These are phyloP conservation scores for Chaetomium olivaceum DNA, from an alignment of 2,329 filamentous ascomycete species.

Conservation along the genomic window DNA sequence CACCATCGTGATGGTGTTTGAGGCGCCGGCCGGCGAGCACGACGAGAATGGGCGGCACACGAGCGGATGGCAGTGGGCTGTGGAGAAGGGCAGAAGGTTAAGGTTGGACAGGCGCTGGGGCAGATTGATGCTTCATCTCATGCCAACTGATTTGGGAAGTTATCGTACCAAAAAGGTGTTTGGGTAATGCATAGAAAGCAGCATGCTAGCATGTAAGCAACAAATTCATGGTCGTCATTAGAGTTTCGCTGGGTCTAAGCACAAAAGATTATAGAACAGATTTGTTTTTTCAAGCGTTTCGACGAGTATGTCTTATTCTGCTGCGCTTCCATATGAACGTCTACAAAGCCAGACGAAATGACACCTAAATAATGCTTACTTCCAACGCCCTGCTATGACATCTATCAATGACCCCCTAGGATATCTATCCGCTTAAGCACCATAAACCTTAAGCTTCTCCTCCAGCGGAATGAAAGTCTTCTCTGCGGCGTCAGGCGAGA, in stretches of 20 bases:
- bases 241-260: background rate
- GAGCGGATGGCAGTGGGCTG: slow-evolving; percentile 79
- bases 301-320: background rate
- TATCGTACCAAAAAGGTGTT: background rate
- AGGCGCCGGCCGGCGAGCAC: slow-evolving; percentile 74
- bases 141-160: background rate
- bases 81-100: slow-evolving; percentile 83
- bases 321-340: background rate
- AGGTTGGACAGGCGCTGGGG: slow-evolving; percentile 85
- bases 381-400: slow-evolving; percentile 23
- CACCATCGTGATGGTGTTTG: slow-evolving; percentile 93
- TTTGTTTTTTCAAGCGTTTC: background rate
- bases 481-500: slow-evolving; percentile 54
- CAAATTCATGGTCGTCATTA: slow-evolving; percentile 12
- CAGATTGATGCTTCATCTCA: slow-evolving; percentile 54
- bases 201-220: slow-evolving; percentile 8
- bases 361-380: background rate
- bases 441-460: slow-evolving; percentile 66
- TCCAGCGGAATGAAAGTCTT: slow-evolving; percentile 67
- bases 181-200: slow-evolving; percentile 8
- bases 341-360: background rate
- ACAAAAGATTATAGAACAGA: background rate
- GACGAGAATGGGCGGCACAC: slow-evolving; percentile 54
- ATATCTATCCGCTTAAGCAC: slow-evolving; percentile 43
- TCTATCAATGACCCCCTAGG: background rate